These are phyloP conservation scores for Aspergillus luchuensis DNA, from an alignment of 2,329 filamentous ascomycete genomes.

Conservation along the genomic window DNA sequence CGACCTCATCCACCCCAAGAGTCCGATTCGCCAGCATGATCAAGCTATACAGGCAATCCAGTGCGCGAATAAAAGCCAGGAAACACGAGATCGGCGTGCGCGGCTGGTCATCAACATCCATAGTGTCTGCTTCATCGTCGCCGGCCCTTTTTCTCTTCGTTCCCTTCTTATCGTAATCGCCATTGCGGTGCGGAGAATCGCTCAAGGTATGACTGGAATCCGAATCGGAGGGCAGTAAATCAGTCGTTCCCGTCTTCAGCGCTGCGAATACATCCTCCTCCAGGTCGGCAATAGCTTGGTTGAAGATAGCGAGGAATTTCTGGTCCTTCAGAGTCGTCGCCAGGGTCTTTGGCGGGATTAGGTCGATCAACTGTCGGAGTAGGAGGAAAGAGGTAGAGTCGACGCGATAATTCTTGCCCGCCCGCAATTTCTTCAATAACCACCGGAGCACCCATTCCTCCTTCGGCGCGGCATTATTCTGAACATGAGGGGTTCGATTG, in stretches of 20 bases:
- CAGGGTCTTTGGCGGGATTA: conserved; percentile 69
- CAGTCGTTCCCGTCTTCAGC: conserved; percentile 26
- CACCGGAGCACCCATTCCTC: conserved; percentile 69
- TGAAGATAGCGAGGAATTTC: conserved; percentile 67
- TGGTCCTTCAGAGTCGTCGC: conserved; percentile 72
- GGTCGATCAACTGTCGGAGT: conserved; percentile 65
- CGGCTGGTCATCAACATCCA: conserved; percentile 35
- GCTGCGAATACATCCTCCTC: conserved; percentile 33
- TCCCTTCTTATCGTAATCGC: conserved; percentile 29
- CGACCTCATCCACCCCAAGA: conserved; percentile 31
- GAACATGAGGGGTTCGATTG: conserved; percentile 26
- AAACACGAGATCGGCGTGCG: conserved; percentile 36
- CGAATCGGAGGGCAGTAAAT: conserved; percentile 30
- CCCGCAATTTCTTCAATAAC: conserved; percentile 63
- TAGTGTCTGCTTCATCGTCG: conserved; percentile 29
- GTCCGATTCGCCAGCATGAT: conserved; percentile 31
- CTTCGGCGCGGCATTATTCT: conserved; percentile 44
- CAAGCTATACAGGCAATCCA: conserved; percentile 40
- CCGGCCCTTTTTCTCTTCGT: conserved; percentile 43
- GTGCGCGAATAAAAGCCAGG: conserved; percentile 34
- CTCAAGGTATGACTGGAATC: conserved; percentile 41
- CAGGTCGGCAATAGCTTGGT: conserved; percentile 64
- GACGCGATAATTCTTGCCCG: conserved; percentile 45
- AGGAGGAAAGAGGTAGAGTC: conserved; percentile 54
- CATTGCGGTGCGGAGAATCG: conserved; percentile 27